Evolutionary conservation across 495 filamentous ascomycete genomes (phyloP).

Genomic region (Lentithecium fluviatile): DNA sequence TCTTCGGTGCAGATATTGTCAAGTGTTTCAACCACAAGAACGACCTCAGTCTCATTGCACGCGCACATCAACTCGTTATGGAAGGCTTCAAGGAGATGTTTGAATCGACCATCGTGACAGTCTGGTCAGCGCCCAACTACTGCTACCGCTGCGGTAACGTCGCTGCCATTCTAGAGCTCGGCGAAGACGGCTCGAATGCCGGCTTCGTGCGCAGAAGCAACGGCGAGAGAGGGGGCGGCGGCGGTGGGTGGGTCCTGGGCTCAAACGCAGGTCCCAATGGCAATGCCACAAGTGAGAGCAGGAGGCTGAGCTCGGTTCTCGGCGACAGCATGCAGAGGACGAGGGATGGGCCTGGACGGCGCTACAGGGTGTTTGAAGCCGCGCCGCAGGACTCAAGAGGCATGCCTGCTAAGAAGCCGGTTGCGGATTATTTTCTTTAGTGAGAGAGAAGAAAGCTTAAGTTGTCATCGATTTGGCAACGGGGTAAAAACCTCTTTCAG

Average conservation of each 20-base stretch:
- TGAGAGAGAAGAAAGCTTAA: background rate
- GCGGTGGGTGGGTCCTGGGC: slow-evolving; percentile 42
- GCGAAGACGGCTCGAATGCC: slow-evolving; percentile 76
- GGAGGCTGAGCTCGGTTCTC: slow-evolving; percentile 45
- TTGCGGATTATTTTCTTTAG: slow-evolving; percentile 91
- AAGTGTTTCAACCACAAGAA: slow-evolving; percentile 93
- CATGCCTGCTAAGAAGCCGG: slow-evolving; percentile 98
- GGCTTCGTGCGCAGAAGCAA: slow-evolving; percentile 76
- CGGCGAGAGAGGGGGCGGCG: slow-evolving; percentile 60
- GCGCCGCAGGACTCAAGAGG: slow-evolving; percentile 94
- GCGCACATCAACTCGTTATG: slow-evolving; percentile 98
- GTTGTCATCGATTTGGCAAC: no score
- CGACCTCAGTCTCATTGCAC: slow-evolving; percentile 84
- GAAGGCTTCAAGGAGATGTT: slow-evolving; percentile 99
- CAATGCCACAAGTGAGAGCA: slow-evolving; percentile 42
- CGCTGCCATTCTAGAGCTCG: slow-evolving; percentile 88
- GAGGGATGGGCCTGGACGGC: slow-evolving; percentile 72
- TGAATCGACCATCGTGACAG: slow-evolving; percentile 88
- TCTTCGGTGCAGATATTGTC: slow-evolving; percentile 95
- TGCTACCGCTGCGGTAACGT: slow-evolving; percentile 98
- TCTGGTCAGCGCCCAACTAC: slow-evolving; percentile 97
- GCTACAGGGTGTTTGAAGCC: slow-evolving; percentile 95
- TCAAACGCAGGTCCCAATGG: slow-evolving; percentile 18
- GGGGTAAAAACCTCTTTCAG: no score
- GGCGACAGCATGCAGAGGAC: slow-evolving; percentile 43